Evolutionary conservation across 768 basidiomycete genomes (phyloP), one percentile per base, ranked within the genome.

Genomic region (Daedalea quercina): DNA sequence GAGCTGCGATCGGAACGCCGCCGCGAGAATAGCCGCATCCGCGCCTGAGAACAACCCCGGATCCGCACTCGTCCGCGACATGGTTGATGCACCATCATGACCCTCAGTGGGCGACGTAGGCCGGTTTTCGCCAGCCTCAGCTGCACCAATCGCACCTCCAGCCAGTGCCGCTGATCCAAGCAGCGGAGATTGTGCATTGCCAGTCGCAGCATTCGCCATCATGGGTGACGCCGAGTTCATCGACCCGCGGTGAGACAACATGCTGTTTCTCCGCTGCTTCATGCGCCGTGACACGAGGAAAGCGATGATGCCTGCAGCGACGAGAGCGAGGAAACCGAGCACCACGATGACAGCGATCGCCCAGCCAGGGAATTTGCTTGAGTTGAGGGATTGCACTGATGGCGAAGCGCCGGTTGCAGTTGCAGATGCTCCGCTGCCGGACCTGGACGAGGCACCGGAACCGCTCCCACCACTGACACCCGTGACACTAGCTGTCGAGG

Each of bases 21-120:
- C 85, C 37, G 92, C 91, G 82, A 94, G 90, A 65, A 93, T 88
- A 35, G 89, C 90, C 50, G 93, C 93, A 68, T 95, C 92, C 20
- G 87, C 84, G 19, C 81, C 84, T 43, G 84, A 85, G 69, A 94
- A 86, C 9, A 83, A 85, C 11, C 80, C 87, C 41, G 80, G 73
- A 50, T 84, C 83, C 4, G 28, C 28, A 50, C 81, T 78, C 9
- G 77, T 67, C 45, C 79, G 75, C 26, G 85, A 87, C 44, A 83
- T 80, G 7, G 81, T 83, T 44, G 89, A 90, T 45, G 82, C 86
- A 15, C 82, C 88, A 63, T 90, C 89, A 54, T 50, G 73, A 65
- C 40, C 65, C 63, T 60, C 72, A 62, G 40, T 66, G 65, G 49
- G 68, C 35, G 72, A 70, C 51, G 62, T 50, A 1, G 69, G 70